A percentile compares a stretch with the other conserved stretches of the same genome.
Conservation (phyloP, 371 early-diverging fungal species). For the Mucor sp. region DNA sequence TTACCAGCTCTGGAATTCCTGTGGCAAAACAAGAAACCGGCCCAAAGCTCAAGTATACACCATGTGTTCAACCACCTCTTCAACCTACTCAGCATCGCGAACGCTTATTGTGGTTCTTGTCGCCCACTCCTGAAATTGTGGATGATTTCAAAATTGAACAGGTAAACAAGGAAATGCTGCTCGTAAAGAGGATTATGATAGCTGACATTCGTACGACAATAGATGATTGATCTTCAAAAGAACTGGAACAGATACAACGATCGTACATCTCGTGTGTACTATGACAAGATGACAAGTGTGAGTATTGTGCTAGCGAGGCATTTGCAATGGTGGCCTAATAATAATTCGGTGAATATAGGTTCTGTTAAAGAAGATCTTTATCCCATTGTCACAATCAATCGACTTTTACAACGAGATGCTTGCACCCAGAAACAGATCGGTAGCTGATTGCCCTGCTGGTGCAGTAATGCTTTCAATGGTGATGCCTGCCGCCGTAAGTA, state of each 20-base stretch:
- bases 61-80: conserved; percentile 15
- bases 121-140: conserved; percentile 12
- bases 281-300: conserved; percentile 18
- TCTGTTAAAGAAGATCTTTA: conserved; percentile 74
- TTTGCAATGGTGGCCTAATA: not conserved
- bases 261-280: conserved; percentile 7
- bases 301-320: not conserved
- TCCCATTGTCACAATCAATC: conserved; percentile 62
- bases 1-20: not conserved
- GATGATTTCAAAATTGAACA: conserved; percentile 28
- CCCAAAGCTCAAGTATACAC: conserved; percentile 8
- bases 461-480: conserved; percentile 1
- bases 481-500: conserved; percentile 8
- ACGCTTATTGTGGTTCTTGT: conserved; percentile 20
- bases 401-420: conserved; percentile 29
- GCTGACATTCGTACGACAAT: not conserved
- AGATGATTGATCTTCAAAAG: conserved; percentile 12
- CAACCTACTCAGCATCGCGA: conserved; percentile 10
- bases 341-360: conserved; percentile 55
- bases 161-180: not conserved
- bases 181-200: not conserved
- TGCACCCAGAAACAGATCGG: conserved; percentile 9
- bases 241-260: conserved; percentile 24
- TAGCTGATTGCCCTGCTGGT: conserved; percentile 3
- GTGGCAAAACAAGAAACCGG: not conserved